Evolutionary conservation across 1,284 basidiomycete genomes (phyloP), one percentile per base, ranked within the genome.

Genomic region (Thecaphora thlaspeos): DNA sequence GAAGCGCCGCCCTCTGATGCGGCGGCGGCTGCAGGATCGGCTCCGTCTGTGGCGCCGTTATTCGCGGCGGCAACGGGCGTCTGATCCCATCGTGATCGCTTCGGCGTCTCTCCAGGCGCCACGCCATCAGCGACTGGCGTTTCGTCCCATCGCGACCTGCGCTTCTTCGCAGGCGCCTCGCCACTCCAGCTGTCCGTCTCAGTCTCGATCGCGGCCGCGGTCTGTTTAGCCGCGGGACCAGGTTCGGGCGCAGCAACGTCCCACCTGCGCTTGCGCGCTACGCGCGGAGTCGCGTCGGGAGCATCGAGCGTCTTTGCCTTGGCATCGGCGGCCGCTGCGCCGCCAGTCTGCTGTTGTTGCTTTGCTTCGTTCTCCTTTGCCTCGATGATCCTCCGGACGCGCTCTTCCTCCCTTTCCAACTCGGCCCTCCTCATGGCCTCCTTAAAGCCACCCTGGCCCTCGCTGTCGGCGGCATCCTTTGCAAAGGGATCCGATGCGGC

Each of bases 81-180:
- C 81, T 95, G 90, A 79, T 98, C 95, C 95, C 95, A 99, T 42
- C 95, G 85, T 14, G 93, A 97, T 47, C 89, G 87, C 78, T 77
- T 78, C 9, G 77, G 73, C 22, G 78, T 71, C 86, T 90, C 57
- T 83, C 86, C 54, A 22, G 86, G 85, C 55, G 85, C 65, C n/a
- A 79, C 80, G 15, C 82, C 84, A 50, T 81, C 83, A 48, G 89
- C 88, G 1, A 85, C 83, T 18, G 82, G 82, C 0, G 90, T 85
- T 47, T 91, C 90, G 79, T 95, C 92, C 92, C 92, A 95, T 30
- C 91, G 84, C 52, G 91, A 94, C 60, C 90, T 86, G 62, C 89
- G 86, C 81, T 95, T 96, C 81, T 90, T 93, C 46, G 89, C 85
- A 26, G 86, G 73, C 10, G 46, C 21, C 17, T 75, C 60, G n/a